phyloP scores from a whole-genome alignment of 2,329 filamentous ascomycete species.

The Cladosporium sphaerospermum region DNA sequence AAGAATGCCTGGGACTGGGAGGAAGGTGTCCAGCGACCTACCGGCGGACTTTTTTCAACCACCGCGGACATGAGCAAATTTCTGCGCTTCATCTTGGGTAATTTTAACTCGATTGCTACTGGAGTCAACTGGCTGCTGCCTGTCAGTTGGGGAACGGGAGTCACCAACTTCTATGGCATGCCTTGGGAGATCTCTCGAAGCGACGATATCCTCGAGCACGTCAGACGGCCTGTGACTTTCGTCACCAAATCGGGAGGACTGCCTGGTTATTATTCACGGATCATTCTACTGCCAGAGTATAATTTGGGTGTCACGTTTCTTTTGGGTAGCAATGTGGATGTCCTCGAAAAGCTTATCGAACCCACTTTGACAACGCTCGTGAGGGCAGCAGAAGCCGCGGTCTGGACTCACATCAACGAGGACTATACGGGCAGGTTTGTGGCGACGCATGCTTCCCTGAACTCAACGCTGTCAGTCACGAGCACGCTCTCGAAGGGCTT shows the following conservation, averaged over 20 bases:
- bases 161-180: slow-evolving; percentile 40
- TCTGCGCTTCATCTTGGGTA: slow-evolving; percentile 37
- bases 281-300: slow-evolving; percentile 39
- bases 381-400: slow-evolving; percentile 28
- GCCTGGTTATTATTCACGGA: slow-evolving; percentile 37
- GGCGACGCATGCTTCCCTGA: slow-evolving; percentile 14
- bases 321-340: slow-evolving; percentile 23
- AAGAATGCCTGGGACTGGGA: slow-evolving; percentile 35
- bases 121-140: slow-evolving; percentile 41
- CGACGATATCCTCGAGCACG: slow-evolving; percentile 32
- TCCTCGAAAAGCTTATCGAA: slow-evolving; percentile 26
- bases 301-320: slow-evolving; percentile 40
- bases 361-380: slow-evolving; percentile 27
- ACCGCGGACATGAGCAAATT: slow-evolving; percentile 38
- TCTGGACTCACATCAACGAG: slow-evolving; percentile 17
- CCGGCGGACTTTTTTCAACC: slow-evolving; percentile 40
- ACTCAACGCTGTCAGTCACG: slow-evolving; percentile 19
- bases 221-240: slow-evolving; percentile 36
- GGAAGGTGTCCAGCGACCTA: slow-evolving; percentile 37
- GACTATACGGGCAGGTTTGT: slow-evolving; percentile 17
- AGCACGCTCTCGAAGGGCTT: slow-evolving; percentile 18
- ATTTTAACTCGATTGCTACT: slow-evolving; percentile 36
- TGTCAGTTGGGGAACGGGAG: slow-evolving; percentile 31
- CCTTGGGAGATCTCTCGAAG: slow-evolving; percentile 44
- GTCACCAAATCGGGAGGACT: slow-evolving; percentile 41